Evolutionary conservation across 345 rosid species (phyloP).

Genomic region (Salix suchowensis): DNA sequence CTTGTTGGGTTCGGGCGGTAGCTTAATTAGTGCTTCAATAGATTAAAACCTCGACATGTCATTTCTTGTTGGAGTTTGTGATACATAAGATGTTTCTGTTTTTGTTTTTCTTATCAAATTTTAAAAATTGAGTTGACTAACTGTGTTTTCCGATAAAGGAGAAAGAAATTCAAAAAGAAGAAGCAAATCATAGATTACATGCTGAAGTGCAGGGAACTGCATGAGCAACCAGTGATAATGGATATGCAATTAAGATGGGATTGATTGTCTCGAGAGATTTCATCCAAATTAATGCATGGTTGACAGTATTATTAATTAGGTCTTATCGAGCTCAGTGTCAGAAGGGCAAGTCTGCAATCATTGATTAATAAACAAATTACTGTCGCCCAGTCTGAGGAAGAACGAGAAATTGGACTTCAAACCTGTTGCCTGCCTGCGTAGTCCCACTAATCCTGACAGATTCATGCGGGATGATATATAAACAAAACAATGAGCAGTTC

Average conservation of each 20-base stretch:
- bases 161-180: too few relatives aligned
- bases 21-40: too few relatives aligned
- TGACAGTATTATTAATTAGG: neutral
- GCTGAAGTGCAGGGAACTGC: neutral
- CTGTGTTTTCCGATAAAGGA: too few relatives aligned
- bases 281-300: neutral
- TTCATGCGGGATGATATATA: too few relatives aligned
- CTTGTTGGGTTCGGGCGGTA: too few relatives aligned
- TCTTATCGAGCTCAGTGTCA: slow-evolving; percentile 14
- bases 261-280: neutral
- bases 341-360: slow-evolving; percentile 1
- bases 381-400: neutral
- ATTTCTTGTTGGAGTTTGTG: too few relatives aligned
- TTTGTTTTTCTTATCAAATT: too few relatives aligned
- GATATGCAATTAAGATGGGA: neutral
- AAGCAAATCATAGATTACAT: too few relatives aligned
- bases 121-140: too few relatives aligned
- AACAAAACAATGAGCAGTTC: neutral
- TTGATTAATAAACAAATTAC: neutral
- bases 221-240: neutral
- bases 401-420: neutral
- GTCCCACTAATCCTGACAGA: too few relatives aligned
- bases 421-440: neutral
- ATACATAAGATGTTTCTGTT: too few relatives aligned
- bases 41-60: too few relatives aligned